These are phyloP conservation scores for Rheum nobile DNA, from an alignment of 148 eudicot species.

Conservation along the genomic window DNA sequence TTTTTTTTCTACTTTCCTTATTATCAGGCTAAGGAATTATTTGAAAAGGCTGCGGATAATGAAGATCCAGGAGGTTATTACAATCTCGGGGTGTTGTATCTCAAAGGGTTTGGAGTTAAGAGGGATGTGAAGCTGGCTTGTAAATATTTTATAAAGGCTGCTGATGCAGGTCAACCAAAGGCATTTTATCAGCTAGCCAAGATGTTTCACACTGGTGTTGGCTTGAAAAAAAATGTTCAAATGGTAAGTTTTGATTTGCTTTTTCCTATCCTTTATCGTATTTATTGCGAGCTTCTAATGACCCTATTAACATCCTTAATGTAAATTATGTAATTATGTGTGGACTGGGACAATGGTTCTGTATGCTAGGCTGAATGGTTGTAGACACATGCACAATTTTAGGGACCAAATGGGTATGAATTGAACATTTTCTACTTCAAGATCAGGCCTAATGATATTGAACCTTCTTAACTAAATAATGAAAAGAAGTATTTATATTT, in stretches of 20 bases:
- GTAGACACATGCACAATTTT: neutral
- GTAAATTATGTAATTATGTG: neutral
- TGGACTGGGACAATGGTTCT: neutral
- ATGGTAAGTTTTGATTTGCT: constrained; percentile 40
- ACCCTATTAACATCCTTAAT: neutral
- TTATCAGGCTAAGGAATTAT: constrained; percentile 76
- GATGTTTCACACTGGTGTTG: constrained; percentile 96
- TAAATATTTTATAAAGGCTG: constrained; percentile 53
- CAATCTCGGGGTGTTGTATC: constrained; percentile 89
- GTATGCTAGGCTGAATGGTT: neutral
- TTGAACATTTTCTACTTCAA: neutral
- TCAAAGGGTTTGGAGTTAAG: constrained; percentile 83
- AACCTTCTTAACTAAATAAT: neutral
- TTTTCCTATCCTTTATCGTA: neutral
- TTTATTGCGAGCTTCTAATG: neutral
- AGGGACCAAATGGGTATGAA: neutral
- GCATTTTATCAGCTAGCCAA: constrained; percentile 94
- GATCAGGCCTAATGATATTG: neutral
- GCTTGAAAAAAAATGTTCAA: constrained; percentile 60
- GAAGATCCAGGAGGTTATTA: constrained; percentile 82
- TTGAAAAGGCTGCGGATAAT: constrained; percentile 80
- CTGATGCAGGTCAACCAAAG: constrained; percentile 80
- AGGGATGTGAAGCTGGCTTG: constrained; percentile 73
- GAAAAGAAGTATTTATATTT: neutral
- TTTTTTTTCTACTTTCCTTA: constrained; percentile 2